phyloP scores from a whole-genome alignment of 2,329 filamentous ascomycete genomes.

The Neonectria coccinea region DNA sequence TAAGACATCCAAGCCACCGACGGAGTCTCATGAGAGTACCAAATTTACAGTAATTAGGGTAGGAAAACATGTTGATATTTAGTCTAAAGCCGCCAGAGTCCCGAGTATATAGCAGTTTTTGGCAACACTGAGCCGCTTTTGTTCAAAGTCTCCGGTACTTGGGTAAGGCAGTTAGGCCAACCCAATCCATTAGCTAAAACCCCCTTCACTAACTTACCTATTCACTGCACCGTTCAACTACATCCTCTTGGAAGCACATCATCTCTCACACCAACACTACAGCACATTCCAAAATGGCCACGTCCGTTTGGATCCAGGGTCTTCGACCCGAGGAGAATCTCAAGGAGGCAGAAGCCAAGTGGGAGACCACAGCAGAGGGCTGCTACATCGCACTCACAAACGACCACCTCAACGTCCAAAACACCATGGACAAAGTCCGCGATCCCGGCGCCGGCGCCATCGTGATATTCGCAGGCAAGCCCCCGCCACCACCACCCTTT shows the following conservation, averaged over 20 bases:
- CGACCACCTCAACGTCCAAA: conserved; percentile 66
- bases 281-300: conserved; percentile 29
- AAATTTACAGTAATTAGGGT: neutral
- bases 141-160: neutral
- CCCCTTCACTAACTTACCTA: conserved; percentile 5
- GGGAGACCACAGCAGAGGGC: conserved; percentile 59
- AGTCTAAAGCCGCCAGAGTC: neutral
- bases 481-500: neutral
- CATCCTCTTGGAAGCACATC: conserved; percentile 22
- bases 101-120: too few relatives aligned
- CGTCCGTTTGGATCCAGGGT: neutral
- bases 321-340: conserved; percentile 11
- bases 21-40: neutral
- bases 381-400: conserved; percentile 79
- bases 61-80: neutral
- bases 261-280: neutral
- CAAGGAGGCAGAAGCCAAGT: conserved; percentile 40
- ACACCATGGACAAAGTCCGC: conserved; percentile 74
- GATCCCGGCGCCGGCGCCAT: conserved; percentile 80
- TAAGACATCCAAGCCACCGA: neutral
- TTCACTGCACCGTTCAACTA: neutral
- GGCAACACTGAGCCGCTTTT: neutral
- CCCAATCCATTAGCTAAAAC: neutral
- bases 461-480: conserved; percentile 78
- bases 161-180: neutral